Evolutionary conservation across 1,139 yeast species (phyloP).

Genomic region (Geotrichum siamense): DNA sequence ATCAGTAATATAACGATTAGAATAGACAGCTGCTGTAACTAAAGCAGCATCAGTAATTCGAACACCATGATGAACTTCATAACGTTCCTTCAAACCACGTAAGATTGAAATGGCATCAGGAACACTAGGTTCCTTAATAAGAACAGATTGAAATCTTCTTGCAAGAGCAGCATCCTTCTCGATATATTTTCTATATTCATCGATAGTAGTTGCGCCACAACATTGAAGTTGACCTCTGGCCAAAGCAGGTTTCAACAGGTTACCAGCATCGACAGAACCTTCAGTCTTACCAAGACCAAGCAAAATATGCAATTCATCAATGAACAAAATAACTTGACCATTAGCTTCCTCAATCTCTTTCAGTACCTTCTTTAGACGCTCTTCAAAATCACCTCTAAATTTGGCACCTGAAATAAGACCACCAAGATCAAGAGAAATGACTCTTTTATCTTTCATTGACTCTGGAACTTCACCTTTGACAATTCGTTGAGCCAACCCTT

Average conservation of each 20-base stretch:
- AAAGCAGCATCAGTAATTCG: constrained; percentile 87
- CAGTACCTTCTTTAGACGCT: constrained; percentile 72
- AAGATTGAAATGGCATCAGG: constrained; percentile 86
- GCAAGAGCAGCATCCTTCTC: constrained; percentile 91
- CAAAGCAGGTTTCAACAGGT: constrained; percentile 83
- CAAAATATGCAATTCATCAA: constrained; percentile 87
- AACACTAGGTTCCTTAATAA: constrained; percentile 84
- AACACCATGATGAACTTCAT: constrained; percentile 98
- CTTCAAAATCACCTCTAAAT: constrained; percentile 93
- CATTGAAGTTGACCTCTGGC: constrained; percentile 92
- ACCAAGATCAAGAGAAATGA: constrained; percentile 80
- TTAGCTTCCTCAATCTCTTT: constrained; percentile 80
- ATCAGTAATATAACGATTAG: constrained; percentile 87
- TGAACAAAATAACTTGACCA: constrained; percentile 73
- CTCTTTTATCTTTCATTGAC: constrained; percentile 74
- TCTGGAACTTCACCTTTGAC: constrained; percentile 92
- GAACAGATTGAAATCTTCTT: constrained; percentile 85
- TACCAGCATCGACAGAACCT: constrained; percentile 94
- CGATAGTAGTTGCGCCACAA: constrained; percentile 93
- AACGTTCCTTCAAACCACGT: constrained; percentile 87
- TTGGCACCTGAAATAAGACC: constrained; percentile 90
- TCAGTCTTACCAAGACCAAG: constrained; percentile 92
- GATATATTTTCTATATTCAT: constrained; percentile 77
- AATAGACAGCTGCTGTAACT: constrained; percentile 87
- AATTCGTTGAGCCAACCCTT: constrained; percentile 90